Evolutionary conservation across 73 alveolate genomes (phyloP).

Genomic region (Urostyla sp.): DNA sequence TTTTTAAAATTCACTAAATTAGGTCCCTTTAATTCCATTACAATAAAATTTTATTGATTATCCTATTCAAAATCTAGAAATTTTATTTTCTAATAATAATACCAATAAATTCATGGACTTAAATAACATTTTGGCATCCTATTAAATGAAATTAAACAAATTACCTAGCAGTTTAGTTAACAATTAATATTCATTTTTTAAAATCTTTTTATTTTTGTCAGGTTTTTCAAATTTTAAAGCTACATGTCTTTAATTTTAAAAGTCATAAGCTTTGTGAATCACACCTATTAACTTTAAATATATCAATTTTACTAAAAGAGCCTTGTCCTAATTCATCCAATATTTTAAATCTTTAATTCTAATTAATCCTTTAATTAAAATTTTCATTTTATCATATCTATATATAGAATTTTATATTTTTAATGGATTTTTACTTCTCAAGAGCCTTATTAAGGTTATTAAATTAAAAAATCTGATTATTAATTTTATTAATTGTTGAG

Average conservation of each 20-base stretch:
- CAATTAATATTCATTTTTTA: slow-evolving; percentile 72
- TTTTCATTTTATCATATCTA: too few relatives aligned
- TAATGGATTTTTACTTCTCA: too few relatives aligned
- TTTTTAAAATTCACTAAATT: slow-evolving; percentile 69
- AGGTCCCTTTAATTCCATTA: slow-evolving; percentile 84
- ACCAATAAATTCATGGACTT: slow-evolving; percentile 77
- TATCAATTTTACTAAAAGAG: slow-evolving; percentile 80
- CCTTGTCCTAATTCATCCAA: slow-evolving; percentile 81
- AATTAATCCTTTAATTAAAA: too few relatives aligned
- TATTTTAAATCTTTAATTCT: slow-evolving; percentile 48
- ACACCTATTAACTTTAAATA: slow-evolving; percentile 6
- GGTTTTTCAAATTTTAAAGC: slow-evolving; percentile 87
- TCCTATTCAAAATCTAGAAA: slow-evolving; percentile 63
- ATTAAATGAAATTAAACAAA: neutral
- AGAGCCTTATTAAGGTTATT: too few relatives aligned
- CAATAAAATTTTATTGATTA: slow-evolving; percentile 72
- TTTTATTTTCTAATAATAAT: too few relatives aligned
- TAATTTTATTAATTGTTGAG: too few relatives aligned
- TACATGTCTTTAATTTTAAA: slow-evolving; percentile 59
- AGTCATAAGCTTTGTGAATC: slow-evolving; percentile 79
- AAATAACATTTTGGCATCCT: slow-evolving; percentile 66
- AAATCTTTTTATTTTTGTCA: slow-evolving; percentile 70
- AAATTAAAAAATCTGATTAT: too few relatives aligned
- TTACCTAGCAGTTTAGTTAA: slow-evolving; percentile 58
- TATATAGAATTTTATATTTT: too few relatives aligned